Evolutionary conservation across 306 rosid species (phyloP), one percentile per base, ranked within the genome.

Genomic region (Quercus glauca): DNA sequence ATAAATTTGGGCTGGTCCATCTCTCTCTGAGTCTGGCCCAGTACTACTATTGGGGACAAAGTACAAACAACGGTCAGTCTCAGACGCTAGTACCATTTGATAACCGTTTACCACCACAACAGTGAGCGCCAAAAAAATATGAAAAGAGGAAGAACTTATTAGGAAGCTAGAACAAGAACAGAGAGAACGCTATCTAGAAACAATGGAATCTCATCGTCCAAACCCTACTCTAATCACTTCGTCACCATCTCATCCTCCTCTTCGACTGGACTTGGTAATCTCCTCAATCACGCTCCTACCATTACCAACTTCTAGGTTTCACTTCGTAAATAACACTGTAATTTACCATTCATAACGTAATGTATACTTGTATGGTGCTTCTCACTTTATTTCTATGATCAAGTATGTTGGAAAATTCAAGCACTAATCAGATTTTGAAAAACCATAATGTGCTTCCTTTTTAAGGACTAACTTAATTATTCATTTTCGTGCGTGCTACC

Each of bases 141-240:
- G 45, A 55, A 64, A 53, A 65, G 86, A 89, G 93, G 93, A 91
- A 33, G 88, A 82, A 59, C 79, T 91, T 4, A 83, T 91, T 3
- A 83, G 75, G 76, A 86, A 86, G 77, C 82, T 91, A 31, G 93
- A 91, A 82, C 90, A 86, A 78, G 86, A 85, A 3, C 93, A 89
- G 75, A 89, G 76, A 83, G 81, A 17, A 86, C 67, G 76, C 60
- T 92, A 37, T 7, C 45, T 37, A 17, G 75, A 78, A 78, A 85
- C 70, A 59, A 69, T 86, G 83, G 89, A 88, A 26, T 83, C 90
- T 2, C 79, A 78, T 64, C 75, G 6, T 71, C 80, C 52, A 59
- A 75, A 80, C 75, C 71, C 56, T 59, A 82, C 55, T 67, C 85
- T 9, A 84, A 77, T 72, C 90, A 89, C 73, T 89, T 92, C 81